These are phyloP conservation scores for Mimosa pudica DNA, from an alignment of 306 rosid genomes.

Conservation along the genomic window DNA sequence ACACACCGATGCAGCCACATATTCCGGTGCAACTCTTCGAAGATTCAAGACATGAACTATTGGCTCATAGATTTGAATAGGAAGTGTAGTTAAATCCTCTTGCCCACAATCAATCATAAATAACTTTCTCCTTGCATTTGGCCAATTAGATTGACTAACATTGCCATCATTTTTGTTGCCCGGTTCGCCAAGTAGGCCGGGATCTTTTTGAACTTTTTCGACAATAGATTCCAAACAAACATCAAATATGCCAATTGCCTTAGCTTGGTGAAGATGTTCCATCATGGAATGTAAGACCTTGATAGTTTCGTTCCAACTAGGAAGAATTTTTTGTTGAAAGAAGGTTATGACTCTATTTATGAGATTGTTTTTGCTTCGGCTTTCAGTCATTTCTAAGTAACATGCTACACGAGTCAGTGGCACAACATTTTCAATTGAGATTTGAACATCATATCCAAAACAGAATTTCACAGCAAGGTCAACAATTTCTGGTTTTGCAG, in stretches of 20 bases:
- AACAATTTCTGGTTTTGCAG: conserved; percentile 36
- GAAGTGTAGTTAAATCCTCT: conserved; percentile 48
- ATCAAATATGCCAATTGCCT: conserved; percentile 44
- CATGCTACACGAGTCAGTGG: conserved; percentile 49
- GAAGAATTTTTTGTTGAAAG: conserved; percentile 49
- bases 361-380: conserved; percentile 51
- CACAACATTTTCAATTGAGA: conserved; percentile 50
- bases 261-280: conserved; percentile 42
- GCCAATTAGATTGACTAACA: neutral
- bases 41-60: conserved; percentile 42
- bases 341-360: conserved; percentile 29
- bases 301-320: conserved; percentile 54
- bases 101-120: conserved; percentile 41
- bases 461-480: conserved; percentile 55
- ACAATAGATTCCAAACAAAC: conserved; percentile 50
- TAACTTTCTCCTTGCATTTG: conserved; percentile 49
- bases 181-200: conserved; percentile 51
- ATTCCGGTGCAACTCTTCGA: conserved; percentile 33
- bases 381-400: conserved; percentile 52
- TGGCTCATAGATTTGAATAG: conserved; percentile 50
- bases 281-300: conserved; percentile 44
- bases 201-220: conserved; percentile 38
- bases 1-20: conserved; percentile 46
- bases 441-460: conserved; percentile 38
- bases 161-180: neutral